Evolutionary conservation across 2,329 filamentous ascomycete species (phyloP).

Genomic region (Aspergillus ustus): DNA sequence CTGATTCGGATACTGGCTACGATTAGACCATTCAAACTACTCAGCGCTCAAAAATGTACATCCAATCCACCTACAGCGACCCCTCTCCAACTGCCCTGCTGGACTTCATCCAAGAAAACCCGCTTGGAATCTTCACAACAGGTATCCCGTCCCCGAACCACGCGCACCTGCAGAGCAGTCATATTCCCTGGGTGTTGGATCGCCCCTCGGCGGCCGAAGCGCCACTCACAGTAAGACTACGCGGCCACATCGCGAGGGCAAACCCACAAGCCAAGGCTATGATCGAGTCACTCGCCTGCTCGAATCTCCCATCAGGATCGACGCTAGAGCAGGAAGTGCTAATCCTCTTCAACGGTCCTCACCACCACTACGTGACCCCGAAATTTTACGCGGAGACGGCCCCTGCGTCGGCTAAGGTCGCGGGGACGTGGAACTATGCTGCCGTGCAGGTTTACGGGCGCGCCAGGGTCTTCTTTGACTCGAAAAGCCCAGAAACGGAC

Average conservation of each 20-base stretch:
- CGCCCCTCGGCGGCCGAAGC: constrained; percentile 45
- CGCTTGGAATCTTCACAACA: constrained; percentile 67
- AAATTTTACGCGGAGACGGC: constrained; percentile 72
- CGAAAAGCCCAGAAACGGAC: constrained; percentile 50
- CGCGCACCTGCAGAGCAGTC: constrained; percentile 61
- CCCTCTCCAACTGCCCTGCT: not conserved
- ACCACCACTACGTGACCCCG: constrained; percentile 69
- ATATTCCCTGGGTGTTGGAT: constrained; percentile 66
- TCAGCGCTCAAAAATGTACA: not conserved
- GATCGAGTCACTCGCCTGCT: constrained; percentile 49
- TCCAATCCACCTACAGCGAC: not conserved
- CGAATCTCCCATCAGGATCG: not conserved
- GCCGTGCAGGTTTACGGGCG: constrained; percentile 68
- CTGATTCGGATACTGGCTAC: not conserved
- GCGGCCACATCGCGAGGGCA: constrained; percentile 65
- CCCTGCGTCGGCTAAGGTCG: constrained; percentile 65
- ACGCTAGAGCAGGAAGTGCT: constrained; percentile 55
- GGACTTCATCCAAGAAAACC: constrained; percentile 60
- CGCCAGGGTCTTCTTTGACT: constrained; percentile 59
- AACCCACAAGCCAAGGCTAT: constrained; percentile 69
- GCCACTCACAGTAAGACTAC: constrained; percentile 41
- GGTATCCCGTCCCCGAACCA: constrained; percentile 57
- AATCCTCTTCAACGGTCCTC: constrained; percentile 63
- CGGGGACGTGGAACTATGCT: constrained; percentile 73
- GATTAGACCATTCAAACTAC: not conserved